Base-by-base conservation (phyloP, 768 basidiomycete species). In the Agaricus bisporus region DNA sequence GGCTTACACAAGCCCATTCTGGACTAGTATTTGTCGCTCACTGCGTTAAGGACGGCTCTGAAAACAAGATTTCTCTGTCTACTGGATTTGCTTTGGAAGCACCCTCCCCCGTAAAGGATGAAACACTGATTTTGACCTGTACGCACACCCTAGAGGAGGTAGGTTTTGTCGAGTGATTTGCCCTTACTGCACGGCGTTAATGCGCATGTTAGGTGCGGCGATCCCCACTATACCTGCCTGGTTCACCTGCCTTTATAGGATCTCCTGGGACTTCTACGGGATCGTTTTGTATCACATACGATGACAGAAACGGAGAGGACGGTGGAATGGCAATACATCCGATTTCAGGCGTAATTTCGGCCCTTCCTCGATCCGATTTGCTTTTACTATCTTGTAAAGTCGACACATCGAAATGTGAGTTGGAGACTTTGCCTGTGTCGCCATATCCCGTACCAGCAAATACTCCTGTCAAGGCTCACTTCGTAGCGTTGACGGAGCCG, bases 71-170 rank as follows among this genome's bases (percentile, higher is more conserved):
- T 22, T 70, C 74, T 3, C 61, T 83, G 11, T 79, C 76, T 39
- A 82, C 81, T 15, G 84, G 80, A 2, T 86, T 87, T 64, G 75
- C 72, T 5, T 58, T 86, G 47, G 69, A 76, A 54, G 58, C 54
- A 50, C 61, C 45, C 57, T 62, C 29, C 45, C 61, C 45, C 32
- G 55, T 26, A 11, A 57, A 43, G 52, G 63, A 50, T 8, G 66
- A 72, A 51, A 60, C 68, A 7, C 57, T 79, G 14, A 60, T 85
- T 35, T 55, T 83, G 20, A 79, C 79, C 10, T 86, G 83, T 59
- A 80, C 78, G 6, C 85, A 86, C 63, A 83, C 84, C 2, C 62
- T 86, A 25, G 78, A 85, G 65, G 77, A 82, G 78, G 82, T 74
- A 60, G 60, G 69, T 46, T 48, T 3, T 17, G 46, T 37, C 20